These are phyloP conservation scores for Diaporthe nobilis DNA, from an alignment of 2,329 filamentous ascomycete genomes.

Conservation along the genomic window DNA sequence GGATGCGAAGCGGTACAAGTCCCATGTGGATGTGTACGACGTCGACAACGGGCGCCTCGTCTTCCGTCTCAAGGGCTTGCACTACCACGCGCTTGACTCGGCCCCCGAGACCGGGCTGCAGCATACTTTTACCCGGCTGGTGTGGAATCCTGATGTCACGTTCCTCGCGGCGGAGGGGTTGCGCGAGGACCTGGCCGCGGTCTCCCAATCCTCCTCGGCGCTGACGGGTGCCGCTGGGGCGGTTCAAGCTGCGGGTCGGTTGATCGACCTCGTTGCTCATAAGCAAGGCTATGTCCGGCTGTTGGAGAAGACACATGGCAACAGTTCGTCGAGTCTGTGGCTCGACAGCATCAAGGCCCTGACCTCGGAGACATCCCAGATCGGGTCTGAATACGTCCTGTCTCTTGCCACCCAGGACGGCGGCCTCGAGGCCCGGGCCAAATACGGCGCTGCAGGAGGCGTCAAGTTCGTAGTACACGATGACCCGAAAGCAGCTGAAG, in stretches of 20 bases:
- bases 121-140: background rate
- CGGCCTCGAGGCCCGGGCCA: background rate
- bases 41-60: background rate
- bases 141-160: background rate
- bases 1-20: background rate
- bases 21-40: background rate
- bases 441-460: background rate
- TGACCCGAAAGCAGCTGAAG: background rate
- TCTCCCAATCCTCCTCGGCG: background rate
- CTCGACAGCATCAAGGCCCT: background rate
- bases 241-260: background rate
- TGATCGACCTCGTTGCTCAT: background rate
- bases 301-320: background rate
- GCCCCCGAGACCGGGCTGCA: background rate
- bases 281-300: background rate
- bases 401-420: background rate
- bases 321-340: background rate
- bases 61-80: background rate
- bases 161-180: background rate
- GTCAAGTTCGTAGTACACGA: background rate
- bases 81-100: background rate
- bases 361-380: background rate
- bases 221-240: no score
- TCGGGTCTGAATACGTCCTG: background rate
- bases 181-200: background rate